Evolutionary conservation across 495 filamentous ascomycete species (phyloP).

Genomic region (Parmelia sp.): DNA sequence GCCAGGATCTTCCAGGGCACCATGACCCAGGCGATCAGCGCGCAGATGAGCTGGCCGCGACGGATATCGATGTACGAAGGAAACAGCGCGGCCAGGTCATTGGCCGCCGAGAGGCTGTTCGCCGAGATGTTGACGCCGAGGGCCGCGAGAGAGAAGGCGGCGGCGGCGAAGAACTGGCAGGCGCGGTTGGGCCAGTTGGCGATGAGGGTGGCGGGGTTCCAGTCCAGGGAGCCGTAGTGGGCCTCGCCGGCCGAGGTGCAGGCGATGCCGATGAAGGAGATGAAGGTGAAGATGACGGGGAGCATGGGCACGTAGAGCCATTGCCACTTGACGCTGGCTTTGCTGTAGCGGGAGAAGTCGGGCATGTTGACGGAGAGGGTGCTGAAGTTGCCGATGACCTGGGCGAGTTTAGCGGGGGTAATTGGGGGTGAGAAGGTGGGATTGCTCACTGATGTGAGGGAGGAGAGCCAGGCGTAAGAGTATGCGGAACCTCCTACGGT

Average conservation of each 20-base stretch:
- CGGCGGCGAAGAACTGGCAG: conserved; percentile 47
- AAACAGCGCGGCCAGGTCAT: conserved; percentile 55
- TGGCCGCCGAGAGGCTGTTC: conserved; percentile 58
- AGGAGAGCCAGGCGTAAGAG: conserved; percentile 41
- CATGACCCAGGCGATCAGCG: conserved; percentile 53
- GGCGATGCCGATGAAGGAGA: conserved; percentile 45
- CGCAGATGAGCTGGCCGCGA: conserved; percentile 56
- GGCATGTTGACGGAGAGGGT: conserved; percentile 36
- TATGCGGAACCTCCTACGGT: conserved; percentile 36
- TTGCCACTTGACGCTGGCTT: conserved; percentile 39
- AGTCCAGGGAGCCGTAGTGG: conserved; percentile 39
- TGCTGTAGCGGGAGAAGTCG: conserved; percentile 46
- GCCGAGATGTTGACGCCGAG: conserved; percentile 56
- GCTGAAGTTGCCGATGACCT: conserved; percentile 39
- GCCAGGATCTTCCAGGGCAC: conserved; percentile 60
- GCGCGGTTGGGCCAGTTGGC: conserved; percentile 44
- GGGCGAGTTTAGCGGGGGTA: no score
- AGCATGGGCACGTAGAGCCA: conserved; percentile 45
- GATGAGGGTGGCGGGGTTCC: conserved; percentile 42
- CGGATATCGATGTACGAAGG: conserved; percentile 56
- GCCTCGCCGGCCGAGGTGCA: conserved; percentile 41
- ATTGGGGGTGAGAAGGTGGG: no score
- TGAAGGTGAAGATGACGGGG: conserved; percentile 45
- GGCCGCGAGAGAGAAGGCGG: conserved; percentile 41
- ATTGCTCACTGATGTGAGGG: conserved; percentile 36